These are phyloP conservation scores for Suillus ampliporus DNA, from an alignment of 768 basidiomycete genomes.

Conservation along the genomic window DNA sequence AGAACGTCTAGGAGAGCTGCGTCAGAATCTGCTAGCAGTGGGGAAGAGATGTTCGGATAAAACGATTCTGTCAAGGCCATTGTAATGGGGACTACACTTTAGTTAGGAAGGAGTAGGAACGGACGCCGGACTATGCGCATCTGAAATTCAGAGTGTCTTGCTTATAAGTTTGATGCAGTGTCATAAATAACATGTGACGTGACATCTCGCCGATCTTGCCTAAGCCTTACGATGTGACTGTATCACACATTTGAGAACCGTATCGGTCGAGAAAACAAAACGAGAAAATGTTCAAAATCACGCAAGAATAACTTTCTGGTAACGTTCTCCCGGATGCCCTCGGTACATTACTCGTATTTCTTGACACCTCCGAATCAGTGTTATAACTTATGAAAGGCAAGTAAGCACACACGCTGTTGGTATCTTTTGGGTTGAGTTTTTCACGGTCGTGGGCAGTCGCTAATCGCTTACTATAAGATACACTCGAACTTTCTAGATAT, in stretches of 20 bases:
- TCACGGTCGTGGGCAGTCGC: slow-evolving; percentile 10
- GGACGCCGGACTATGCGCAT: neutral
- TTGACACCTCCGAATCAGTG: neutral
- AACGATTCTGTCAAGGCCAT: slow-evolving; percentile 38
- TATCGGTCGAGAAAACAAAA: neutral
- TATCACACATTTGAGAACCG: neutral
- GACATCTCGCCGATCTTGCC: neutral
- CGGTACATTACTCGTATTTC: neutral
- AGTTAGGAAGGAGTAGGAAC: neutral
- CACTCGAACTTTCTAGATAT: neutral
- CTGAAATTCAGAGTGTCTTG: slow-evolving; percentile 6
- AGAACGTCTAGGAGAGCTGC: slow-evolving; percentile 70
- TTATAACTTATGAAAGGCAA: neutral
- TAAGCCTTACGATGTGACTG: neutral
- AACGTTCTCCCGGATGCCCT: neutral
- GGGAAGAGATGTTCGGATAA: slow-evolving; percentile 29
- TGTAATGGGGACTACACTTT: neutral
- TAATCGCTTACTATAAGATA: neutral
- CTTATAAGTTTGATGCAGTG: slow-evolving; percentile 14
- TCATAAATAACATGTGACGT: slow-evolving; percentile 1
- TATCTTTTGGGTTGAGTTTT: slow-evolving; percentile 4
- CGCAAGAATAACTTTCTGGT: no score
- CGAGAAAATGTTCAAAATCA: no score
- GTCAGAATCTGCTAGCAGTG: slow-evolving; percentile 48
- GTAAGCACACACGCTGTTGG: neutral